Evolutionary conservation across 2,329 filamentous ascomycete species (phyloP), one percentile per base, ranked within the genome.

Genomic region (Epichloe sylvatica): DNA sequence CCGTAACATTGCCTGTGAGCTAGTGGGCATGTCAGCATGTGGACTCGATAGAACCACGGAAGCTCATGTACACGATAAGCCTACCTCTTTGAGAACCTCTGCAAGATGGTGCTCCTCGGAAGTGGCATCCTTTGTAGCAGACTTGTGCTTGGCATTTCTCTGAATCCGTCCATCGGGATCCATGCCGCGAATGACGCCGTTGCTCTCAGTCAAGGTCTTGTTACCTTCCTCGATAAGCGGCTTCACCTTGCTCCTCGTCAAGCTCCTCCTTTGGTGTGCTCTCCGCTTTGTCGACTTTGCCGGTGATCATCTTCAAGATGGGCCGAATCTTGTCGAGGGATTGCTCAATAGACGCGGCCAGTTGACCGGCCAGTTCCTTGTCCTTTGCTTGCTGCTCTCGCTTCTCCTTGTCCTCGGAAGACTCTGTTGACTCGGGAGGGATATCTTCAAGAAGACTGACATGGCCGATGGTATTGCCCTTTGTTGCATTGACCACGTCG

Each of bases 121-220:
- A 15, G 59, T 54, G 0, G 64, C 63, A 2, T 67, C 69, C 89
- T 87, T 80, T 3, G 81, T 78, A 36, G 81, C 80, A 25, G 84
- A 73, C 67, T 86, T 86, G 57, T 85, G 81, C 75, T 95, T 94
- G 44, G 90, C 89, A 52, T 90, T 84, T 36, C 83, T 80, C 44
- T 86, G 80, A 64, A 95, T 94, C 55, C 81, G 81, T 35, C 90
- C 88, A 61, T 94, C 89, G 0, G 90, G 89, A 60, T 96, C 90
- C 47, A 95, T 80, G 6, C 85, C 88, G 35, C 89, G 86, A 59
- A 95, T 87, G 7, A 84, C 75, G 47, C 89, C 88, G 62, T 95
- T 92, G 66, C 84, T 83, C 67, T 95, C 90, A 58, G 83, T 82
- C 13, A 96, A 75, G 61, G 94, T 88, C 56, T 80, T 81, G 49